A percentile compares a stretch with the other conserved stretches of the same genome.
These are phyloP conservation scores for Chernovozyma aurita DNA, from an alignment of 1,139 yeast species.

Conservation along the genomic window DNA sequence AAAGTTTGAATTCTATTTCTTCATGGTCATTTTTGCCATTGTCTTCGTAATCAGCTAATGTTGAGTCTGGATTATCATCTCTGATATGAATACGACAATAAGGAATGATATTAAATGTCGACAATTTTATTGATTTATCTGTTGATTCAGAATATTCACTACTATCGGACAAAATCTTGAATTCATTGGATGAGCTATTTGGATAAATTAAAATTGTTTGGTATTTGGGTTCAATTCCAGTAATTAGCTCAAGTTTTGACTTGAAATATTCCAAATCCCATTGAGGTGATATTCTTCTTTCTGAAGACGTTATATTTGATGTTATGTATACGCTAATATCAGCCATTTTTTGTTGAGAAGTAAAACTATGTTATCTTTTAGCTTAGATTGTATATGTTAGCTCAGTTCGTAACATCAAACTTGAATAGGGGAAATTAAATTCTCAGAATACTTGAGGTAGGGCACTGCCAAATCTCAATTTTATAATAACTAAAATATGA, in stretches of 20 bases:
- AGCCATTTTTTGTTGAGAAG: conserved; percentile 20
- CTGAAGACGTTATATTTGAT: conserved; percentile 66
- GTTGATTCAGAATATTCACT: conserved; percentile 12
- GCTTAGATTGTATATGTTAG: too few species aligned
- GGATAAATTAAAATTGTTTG: conserved; percentile 55
- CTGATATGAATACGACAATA: conserved; percentile 48
- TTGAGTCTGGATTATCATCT: conserved; percentile 51
- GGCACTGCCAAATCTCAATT: too few species aligned
- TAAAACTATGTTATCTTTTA: too few species aligned
- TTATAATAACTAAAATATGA: too few species aligned
- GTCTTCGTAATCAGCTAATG: conserved; percentile 32
- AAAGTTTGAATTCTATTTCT: conserved; percentile 46
- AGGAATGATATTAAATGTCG: conserved; percentile 25
- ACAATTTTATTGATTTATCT: conserved; percentile 9
- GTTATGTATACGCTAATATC: conserved; percentile 58
- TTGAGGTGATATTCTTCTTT: conserved; percentile 58
- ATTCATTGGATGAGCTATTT: conserved; percentile 35
- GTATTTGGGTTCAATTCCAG: conserved; percentile 67
- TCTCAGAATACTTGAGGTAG: too few species aligned
- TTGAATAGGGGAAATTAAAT: too few species aligned
- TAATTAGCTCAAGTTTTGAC: conserved; percentile 58
- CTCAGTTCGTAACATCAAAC: too few species aligned
- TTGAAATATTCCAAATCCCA: conserved; percentile 61
- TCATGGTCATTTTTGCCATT: conserved; percentile 31
- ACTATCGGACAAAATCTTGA: conserved; percentile 17